These are phyloP conservation scores for Pseudohalonectria lignicola DNA, from an alignment of 2,329 filamentous ascomycete species.

Conservation along the genomic window DNA sequence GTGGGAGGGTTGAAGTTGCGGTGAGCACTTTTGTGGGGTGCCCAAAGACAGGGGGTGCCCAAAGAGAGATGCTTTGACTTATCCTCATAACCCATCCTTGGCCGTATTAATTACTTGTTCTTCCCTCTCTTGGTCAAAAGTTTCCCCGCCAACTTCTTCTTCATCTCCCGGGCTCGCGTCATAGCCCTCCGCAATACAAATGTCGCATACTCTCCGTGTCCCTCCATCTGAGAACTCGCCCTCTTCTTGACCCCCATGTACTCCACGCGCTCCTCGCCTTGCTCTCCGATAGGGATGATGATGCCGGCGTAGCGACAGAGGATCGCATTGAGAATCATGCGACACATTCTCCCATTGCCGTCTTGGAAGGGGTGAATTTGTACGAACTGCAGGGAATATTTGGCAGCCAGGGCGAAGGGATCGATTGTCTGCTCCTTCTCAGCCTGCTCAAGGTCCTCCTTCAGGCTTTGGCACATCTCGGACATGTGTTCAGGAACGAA, in stretches of 20 bases:
- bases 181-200: constrained; percentile 12
- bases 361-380: constrained; percentile 12
- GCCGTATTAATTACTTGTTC: too few species aligned
- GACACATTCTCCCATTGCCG: constrained; percentile 10
- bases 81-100: too few species aligned
- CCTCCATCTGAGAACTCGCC: too few species aligned
- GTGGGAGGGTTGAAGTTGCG: too few species aligned
- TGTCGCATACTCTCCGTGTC: constrained; percentile 15
- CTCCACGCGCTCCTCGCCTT: constrained; percentile 3
- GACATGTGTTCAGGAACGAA: constrained; percentile 15
- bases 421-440: constrained; percentile 8
- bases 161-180: constrained; percentile 8
- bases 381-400: constrained; percentile 12
- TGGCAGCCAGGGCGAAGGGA: constrained; percentile 17
- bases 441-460: constrained; percentile 6
- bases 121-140: too few species aligned
- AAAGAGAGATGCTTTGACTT: too few species aligned
- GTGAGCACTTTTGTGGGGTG: too few species aligned
- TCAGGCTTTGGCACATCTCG: constrained; percentile 13
- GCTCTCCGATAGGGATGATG: constrained; percentile 10
- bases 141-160: constrained; percentile 12
- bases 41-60: too few species aligned
- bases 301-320: constrained; percentile 10
- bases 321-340: constrained; percentile 13
- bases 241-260: too few species aligned